Percentiles rank a stretch among this genome's conserved stretches.
phyloP scores from a whole-genome alignment of 352 stramenopile genomes.

The Globisporangium lucens region DNA sequence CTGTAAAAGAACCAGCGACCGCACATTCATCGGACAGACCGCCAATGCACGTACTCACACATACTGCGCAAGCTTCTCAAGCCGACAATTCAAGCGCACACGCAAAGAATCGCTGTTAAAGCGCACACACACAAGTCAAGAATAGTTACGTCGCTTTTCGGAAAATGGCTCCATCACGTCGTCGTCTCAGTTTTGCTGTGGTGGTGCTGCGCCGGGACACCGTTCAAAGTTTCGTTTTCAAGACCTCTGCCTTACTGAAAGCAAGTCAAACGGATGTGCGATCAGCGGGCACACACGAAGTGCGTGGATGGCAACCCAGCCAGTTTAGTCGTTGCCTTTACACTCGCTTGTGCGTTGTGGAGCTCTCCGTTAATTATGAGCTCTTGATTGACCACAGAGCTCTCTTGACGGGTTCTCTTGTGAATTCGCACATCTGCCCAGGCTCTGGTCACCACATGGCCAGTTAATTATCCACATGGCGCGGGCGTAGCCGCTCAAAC shows the following conservation, averaged over 20 bases:
- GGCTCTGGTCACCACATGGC: neutral
- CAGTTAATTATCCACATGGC: neutral
- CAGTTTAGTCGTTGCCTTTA: neutral
- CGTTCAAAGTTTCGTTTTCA: neutral
- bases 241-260: neutral
- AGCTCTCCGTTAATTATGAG: conserved; percentile 1
- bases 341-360: neutral
- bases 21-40: neutral
- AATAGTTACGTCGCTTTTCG: neutral
- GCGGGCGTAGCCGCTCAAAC: neutral
- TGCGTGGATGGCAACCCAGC: neutral
- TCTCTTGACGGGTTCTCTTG: neutral
- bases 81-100: neutral
- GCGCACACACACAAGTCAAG: neutral
- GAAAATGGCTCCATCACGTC: conserved; percentile 2
- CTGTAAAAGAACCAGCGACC: neutral
- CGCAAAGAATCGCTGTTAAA: too few relatives aligned
- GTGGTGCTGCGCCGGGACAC: neutral
- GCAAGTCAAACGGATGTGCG: conserved; percentile 2
- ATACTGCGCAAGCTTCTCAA: neutral
- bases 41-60: neutral
- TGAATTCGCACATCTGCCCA: neutral
- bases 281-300: neutral
- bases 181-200: neutral
- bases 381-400: neutral